A percentile compares a stretch with the other conserved stretches of the same genome.
Conservation (phyloP, 805 yeast species). For the Cyberlindnera lachancei region DNA sequence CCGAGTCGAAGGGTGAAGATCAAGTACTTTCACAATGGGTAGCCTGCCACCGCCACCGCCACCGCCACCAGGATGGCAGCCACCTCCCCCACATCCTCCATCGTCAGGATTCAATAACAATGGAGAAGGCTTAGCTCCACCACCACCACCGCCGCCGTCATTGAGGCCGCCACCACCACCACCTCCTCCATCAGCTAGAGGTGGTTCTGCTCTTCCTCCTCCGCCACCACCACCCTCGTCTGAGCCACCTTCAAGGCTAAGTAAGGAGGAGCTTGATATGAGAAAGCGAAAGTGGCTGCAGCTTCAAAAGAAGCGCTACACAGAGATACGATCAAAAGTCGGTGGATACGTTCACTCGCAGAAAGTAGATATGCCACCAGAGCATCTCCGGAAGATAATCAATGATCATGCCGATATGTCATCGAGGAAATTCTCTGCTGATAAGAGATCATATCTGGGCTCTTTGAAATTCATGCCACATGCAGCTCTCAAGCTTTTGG, state of each 20-base stretch:
- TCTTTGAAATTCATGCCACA: constrained; percentile 95
- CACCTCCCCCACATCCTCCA: constrained; percentile 25
- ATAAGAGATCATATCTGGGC: constrained; percentile 81
- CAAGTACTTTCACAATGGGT: no score
- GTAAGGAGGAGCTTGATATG: constrained; percentile 28
- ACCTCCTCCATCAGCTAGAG: constrained; percentile 24
- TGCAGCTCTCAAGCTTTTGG: constrained; percentile 80
- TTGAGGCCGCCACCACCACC: constrained; percentile 5
- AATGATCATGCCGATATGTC: constrained; percentile 81
- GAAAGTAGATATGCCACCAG: constrained; percentile 86
- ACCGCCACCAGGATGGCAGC: constrained; percentile 27
- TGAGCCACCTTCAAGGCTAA: constrained; percentile 11
- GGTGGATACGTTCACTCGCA: constrained; percentile 48
- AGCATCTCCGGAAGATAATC: constrained; percentile 80
- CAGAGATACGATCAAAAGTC: constrained; percentile 23
- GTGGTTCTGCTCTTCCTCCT: constrained; percentile 29
- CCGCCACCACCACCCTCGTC: constrained; percentile 19
- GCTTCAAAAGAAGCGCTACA: constrained; percentile 52
- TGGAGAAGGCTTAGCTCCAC: constrained; percentile 7
- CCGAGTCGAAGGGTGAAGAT: no score
- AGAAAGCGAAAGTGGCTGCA: constrained; percentile 54
- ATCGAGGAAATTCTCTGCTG: constrained; percentile 68
- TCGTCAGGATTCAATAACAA: constrained; percentile 19
- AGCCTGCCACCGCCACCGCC: constrained; percentile 29
- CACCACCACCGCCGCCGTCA: constrained; percentile 24